Evolutionary conservation across 2,329 filamentous ascomycete species (phyloP), one percentile per base, ranked within the genome.

Genomic region (Claviceps fusiformis): DNA sequence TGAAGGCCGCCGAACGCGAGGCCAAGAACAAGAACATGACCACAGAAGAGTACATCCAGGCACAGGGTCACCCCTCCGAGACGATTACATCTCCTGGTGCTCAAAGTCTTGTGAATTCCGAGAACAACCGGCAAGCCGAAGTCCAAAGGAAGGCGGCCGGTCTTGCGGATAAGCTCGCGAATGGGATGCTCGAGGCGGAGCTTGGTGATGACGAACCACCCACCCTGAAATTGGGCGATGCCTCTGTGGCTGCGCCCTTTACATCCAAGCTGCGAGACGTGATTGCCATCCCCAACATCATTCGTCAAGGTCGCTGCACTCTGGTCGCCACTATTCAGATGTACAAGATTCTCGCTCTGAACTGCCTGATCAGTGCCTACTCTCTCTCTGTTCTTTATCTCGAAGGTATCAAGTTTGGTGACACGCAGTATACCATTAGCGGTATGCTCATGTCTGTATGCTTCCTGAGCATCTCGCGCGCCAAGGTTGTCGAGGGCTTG

Each of bases 381-480:
- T 95, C 89, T 70, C 73, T 98, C 67, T 95, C 88, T 69, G 93
- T 98, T 19, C 78, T 98, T 56, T 98, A 98, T 67, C 81, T 98
- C 1, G 92, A 97, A 65, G 93, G 93, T 59, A 98, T 98, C 78
- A 98, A 98, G 75, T 98, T 98, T 67, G 91, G 93, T 55, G 93
- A 98, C 68, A 90, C 91, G 4, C 93, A 98, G 73, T 93, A 97
- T 62, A 98, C 93, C 17, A 97, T 98, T 65, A 96, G 90, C 63
- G 93, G 93, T 63, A 97, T 98, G 88, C 85, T 98, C 70, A 97
- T 98, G 93, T 96, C 91, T 64, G 93, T 98, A 52, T 98, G 93
- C 74, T 98, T 98, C 80, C 75, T 98, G 64, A 96, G 91, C 58
- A 96, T 98, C 65, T 97, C 93, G n/a, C 86, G 93, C 57, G 93